Percentiles rank a stretch among this genome's conserved stretches.
Evolutionary conservation across 2,329 filamentous ascomycete genomes (phyloP).

Genomic region (Aureobasidium pullulans): DNA sequence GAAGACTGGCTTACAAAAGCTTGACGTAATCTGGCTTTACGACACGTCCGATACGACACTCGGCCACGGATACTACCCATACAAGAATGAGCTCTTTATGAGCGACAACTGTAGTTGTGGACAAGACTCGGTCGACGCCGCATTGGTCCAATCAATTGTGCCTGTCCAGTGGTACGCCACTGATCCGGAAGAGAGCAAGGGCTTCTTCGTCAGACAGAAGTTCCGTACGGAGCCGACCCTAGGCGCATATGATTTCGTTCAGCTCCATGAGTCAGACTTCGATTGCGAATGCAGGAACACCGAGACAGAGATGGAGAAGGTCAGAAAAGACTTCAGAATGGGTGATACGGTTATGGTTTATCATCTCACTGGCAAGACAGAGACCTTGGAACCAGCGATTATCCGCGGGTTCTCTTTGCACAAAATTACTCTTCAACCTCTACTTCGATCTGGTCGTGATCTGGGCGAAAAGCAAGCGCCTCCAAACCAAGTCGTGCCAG

Average conservation of each 20-base stretch:
- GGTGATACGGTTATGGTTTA: constrained; percentile 56
- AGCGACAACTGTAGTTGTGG: constrained; percentile 68
- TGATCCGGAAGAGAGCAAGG: constrained; percentile 33
- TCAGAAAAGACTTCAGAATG: constrained; percentile 29
- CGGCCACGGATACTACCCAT: constrained; percentile 59
- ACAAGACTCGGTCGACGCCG: constrained; percentile 43
- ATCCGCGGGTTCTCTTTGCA: constrained; percentile 37
- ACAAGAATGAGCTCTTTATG: constrained; percentile 66
- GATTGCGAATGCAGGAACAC: constrained; percentile 39
- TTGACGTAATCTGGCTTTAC: constrained; percentile 70
- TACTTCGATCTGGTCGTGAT: constrained; percentile 43
- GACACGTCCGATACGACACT: constrained; percentile 64
- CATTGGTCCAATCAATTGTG: constrained; percentile 52
- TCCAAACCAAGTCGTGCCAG: constrained; percentile 55
- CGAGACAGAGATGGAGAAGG: constrained; percentile 17
- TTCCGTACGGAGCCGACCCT: constrained; percentile 49
- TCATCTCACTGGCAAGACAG: constrained; percentile 19
- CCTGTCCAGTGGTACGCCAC: constrained; percentile 52
- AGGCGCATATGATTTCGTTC: constrained; percentile 50
- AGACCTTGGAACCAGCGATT: constrained; percentile 53
- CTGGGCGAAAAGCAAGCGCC: constrained; percentile 25
- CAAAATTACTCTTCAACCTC: constrained; percentile 41
- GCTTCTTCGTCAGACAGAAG: constrained; percentile 62
- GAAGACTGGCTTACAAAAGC: constrained; percentile 32
- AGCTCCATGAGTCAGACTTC: constrained; percentile 49